phyloP scores from a whole-genome alignment of 352 stramenopile genomes.

The Halophytophthora batemanensis region DNA sequence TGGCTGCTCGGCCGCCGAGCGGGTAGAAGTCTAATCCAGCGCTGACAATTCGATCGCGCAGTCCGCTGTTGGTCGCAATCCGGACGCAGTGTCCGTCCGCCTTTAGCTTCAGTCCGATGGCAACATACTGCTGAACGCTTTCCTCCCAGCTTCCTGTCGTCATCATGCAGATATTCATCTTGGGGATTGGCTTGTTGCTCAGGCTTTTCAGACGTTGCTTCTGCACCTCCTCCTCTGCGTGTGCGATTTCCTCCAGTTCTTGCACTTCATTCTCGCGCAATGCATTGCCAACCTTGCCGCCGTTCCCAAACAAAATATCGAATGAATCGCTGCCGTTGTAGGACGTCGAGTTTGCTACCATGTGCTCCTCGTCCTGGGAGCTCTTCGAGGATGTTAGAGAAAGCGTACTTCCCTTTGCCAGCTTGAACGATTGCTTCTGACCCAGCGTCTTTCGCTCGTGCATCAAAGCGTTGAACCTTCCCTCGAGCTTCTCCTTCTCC shows the following conservation, averaged over 20 bases:
- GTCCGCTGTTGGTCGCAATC: slow-evolving; percentile 82
- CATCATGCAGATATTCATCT: slow-evolving; percentile 75
- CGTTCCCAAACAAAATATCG: slow-evolving; percentile 29
- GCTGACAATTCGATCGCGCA: slow-evolving; percentile 60
- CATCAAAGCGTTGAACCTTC: slow-evolving; percentile 37
- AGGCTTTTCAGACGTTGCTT: slow-evolving; percentile 22
- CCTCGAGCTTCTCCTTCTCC: slow-evolving; percentile 36
- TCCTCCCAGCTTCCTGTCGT: slow-evolving; percentile 67
- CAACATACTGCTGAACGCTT: slow-evolving; percentile 69
- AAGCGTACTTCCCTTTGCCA: slow-evolving; percentile 8
- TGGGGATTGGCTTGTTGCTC: slow-evolving; percentile 26
- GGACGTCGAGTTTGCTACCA: slow-evolving; percentile 20
- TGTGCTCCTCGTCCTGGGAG: slow-evolving; percentile 3
- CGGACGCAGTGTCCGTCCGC: slow-evolving; percentile 87
- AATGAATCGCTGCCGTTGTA: slow-evolving; percentile 32
- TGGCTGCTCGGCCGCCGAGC: slow-evolving; percentile 48
- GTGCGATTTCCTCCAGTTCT: slow-evolving; percentile 19
- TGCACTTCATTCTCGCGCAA: slow-evolving; percentile 24
- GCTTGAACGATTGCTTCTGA: slow-evolving; percentile 13
- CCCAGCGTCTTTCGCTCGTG: slow-evolving; percentile 28
- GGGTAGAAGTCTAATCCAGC: slow-evolving; percentile 70
- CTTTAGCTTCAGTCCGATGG: slow-evolving; percentile 70
- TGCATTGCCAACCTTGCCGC: slow-evolving; percentile 20
- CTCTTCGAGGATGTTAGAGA: slow-evolving; percentile 3
- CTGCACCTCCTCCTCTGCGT: slow-evolving; percentile 20